These are phyloP conservation scores for Teratosphaeria nubilosa DNA, from an alignment of 2,329 filamentous ascomycete genomes.

Conservation along the genomic window DNA sequence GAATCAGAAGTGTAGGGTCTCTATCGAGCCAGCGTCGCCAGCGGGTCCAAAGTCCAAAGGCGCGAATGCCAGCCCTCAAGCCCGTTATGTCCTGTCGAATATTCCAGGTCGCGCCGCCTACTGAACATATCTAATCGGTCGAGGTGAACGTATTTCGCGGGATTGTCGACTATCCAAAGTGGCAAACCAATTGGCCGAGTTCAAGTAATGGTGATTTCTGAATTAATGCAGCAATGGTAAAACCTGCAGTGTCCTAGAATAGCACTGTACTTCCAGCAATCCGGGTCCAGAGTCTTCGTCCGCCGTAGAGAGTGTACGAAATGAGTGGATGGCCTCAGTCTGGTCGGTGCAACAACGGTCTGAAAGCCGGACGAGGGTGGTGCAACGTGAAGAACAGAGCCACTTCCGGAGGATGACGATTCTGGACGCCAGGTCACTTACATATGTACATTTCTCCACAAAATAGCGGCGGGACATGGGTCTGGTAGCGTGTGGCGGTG, in stretches of 20 bases:
- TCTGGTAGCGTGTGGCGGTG: slow-evolving; percentile 7
- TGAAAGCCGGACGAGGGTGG: slow-evolving; percentile 1
- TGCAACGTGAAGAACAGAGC: slow-evolving; percentile 6
- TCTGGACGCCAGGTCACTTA: slow-evolving; percentile 12
- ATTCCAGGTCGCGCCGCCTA: not conserved
- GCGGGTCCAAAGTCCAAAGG: not conserved
- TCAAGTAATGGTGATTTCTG: not conserved
- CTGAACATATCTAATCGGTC: not conserved
- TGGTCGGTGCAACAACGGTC: not conserved
- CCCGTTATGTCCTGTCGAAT: not conserved
- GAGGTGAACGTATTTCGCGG: not conserved
- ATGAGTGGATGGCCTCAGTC: not conserved
- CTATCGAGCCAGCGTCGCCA: not conserved
- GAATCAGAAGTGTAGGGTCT: not conserved
- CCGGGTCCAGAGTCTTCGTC: not conserved
- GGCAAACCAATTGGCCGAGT: not conserved
- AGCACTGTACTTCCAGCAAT: not conserved
- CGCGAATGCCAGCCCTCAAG: not conserved
- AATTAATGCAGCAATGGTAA: not conserved
- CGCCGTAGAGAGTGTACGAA: not conserved
- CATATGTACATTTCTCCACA: slow-evolving; percentile 13
- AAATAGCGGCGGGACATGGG: slow-evolving; percentile 5
- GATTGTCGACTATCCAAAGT: not conserved
- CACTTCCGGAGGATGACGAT: slow-evolving; percentile 7
- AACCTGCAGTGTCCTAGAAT: not conserved